Evolutionary conservation across 305 asterid genomes (phyloP), one percentile per base, ranked within the genome.

Genomic region (Ilex paraguariensis): DNA sequence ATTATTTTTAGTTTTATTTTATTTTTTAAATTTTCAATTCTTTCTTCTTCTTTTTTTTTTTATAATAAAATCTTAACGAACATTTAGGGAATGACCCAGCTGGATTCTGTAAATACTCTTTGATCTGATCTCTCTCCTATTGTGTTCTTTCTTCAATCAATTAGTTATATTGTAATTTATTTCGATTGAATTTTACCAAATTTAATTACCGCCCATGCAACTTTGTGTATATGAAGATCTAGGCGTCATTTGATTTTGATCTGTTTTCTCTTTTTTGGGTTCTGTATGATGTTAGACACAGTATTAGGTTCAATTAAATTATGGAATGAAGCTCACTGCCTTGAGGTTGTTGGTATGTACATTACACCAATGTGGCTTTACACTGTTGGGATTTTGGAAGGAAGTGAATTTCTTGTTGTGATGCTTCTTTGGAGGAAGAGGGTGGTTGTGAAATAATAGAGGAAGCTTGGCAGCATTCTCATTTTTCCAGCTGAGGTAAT

Each of bases 71-170:
- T 46, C 7, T 46, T 46, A 12, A 46, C 13, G 4, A 13, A 13
- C n/a, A 46, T 13, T 7, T 46, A 46, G 52, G 10, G 10, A 46
- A 46, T 17, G 39, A 39, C 61, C 51, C 56, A 56, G 31, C 44
- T 30, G 10, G 9, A 4, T 31, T 63, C 60, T 10, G 10, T 13
- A 21, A 59, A 65, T 42, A 10, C 46, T 66, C 66, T 60, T 75
- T 72, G 86, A 82, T 82, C 81, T 59, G 84, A 77, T 87, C 84
- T 75, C 76, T 65, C 65, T 46, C 61, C 57, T 70, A 31, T 52
- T 66, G 7, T 52, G 28, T 1, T 21, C 28, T 21, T 21, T 21
- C 28, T 21, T 21, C 28, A 21, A 21, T 21, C 28, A 21, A 21
- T 21, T 21, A 21, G 28, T 21, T 21, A 21, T 6, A 17, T 59